Base-by-base conservation (phyloP, 805 yeast genomes). In the Diddensiella caesifluorescens region DNA sequence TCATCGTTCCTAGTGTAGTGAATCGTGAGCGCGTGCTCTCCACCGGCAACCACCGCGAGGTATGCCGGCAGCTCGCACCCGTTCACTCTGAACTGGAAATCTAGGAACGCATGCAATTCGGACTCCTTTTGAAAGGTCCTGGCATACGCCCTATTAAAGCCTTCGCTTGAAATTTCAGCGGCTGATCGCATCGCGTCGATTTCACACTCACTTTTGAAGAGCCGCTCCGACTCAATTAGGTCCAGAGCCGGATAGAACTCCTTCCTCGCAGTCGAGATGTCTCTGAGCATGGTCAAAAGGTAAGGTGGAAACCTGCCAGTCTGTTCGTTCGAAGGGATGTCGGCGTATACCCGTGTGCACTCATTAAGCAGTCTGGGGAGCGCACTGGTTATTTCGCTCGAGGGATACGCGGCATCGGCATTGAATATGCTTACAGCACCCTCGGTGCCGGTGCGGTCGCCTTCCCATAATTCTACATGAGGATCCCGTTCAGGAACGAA, bases 21-120 rank as follows among this genome's bases (percentile, higher is more conserved):
- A 46, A 92, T 90, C 29, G 90, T 84, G 29, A 92, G 65, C 0
- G 97, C 87, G 60, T 92, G 89, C 22, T 74, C 65, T 1, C 98
- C 98, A 25, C 95, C 82, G 4, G 97, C 99, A 3, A 92, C 95
- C 6, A 92, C 99, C 0, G 99, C 97, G 16, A 89, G 76, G 59
- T 92, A 92, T 0, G 97, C 97, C 29, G 83, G 75, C 47, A 76
- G 76, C 50, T 86, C 95, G 62, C 97, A 88, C 1, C 98, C 98
- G 21, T 90, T 88, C 30, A 77, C 70, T 9, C 83, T 75, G 60
- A 92, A 90, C 53, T 80, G 73, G 60, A 85, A 85, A 49, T 90
- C 95, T 45, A 92, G 65, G 57, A 70, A 88, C 6, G 95, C 76
- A 16, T 84, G 83, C 27, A 92, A 68, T 2, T 87, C 80, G 57